Base-by-base conservation (phyloP, 2,329 filamentous ascomycete genomes). In the Fonsecaea pedrosoi region DNA sequence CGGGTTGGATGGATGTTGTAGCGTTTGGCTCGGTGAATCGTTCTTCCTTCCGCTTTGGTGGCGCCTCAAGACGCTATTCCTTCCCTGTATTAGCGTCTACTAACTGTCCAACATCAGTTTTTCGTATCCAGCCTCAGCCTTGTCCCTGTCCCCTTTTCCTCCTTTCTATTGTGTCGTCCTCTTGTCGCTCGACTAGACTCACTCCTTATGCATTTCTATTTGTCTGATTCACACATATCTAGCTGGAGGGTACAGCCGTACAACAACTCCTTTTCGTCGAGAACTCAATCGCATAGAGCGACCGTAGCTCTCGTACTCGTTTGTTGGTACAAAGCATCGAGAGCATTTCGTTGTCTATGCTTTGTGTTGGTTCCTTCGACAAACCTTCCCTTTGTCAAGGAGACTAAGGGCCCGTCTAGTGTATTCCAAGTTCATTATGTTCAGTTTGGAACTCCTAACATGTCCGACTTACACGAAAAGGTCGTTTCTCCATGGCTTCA, bases 21-120 rank as follows among this genome's bases (percentile, higher is more conserved):
- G 54, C 35, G 32, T 56, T 18, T 56, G 30, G 56, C 25, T 42
- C 56, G 32, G 56, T 40, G 13, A 13, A 59, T 42, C 15, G 40
- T 58, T 58, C 32, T 38, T 37, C 55, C 30, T 40, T 37, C 35
- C 55, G 40, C 4, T n/a, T 34, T 18, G 32, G 21, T 25, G 40
- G 4, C 13, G 21, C 9, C 25, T 25, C 13, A 13, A 15, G 18
- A 2, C 45, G 10, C 45, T 50, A 50, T 50, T 2, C 45, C 18
- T 12, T 12, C 9, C 21, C 21, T 10, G 45, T 3, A 25, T 5
- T 50, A 50, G 45, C 18, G 6, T 50, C 8, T 4, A 4, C 45
- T 25, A 2, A 50, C 8, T 4, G 12, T 50, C 21, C 45, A 38
- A 50, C 13, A 12, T 48, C 42, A 15, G 25, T 25, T 21, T 25